A percentile compares a stretch with the other conserved stretches of the same genome.
Conservation (phyloP, 768 basidiomycete species). For the Russula dissimulans region DNA sequence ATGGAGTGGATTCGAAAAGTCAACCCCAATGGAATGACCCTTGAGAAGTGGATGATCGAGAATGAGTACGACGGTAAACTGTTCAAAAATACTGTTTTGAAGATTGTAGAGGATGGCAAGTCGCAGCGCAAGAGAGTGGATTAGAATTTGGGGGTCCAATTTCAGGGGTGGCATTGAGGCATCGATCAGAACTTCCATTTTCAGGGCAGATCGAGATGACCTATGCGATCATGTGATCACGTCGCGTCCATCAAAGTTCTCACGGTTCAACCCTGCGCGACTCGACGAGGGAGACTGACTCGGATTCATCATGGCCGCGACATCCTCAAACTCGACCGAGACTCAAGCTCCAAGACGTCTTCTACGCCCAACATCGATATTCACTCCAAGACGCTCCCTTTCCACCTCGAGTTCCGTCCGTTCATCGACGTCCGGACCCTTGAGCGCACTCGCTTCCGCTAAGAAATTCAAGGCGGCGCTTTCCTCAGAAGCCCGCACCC, state of each 20-base stretch:
- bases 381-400: conserved; percentile 10
- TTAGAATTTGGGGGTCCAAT: no score
- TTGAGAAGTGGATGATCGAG: conserved; percentile 11
- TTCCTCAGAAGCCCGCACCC: conserved; percentile 16
- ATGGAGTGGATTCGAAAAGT: conserved; percentile 34
- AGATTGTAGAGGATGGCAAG: conserved; percentile 4
- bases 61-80: conserved; percentile 6
- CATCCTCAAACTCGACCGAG: background rate
- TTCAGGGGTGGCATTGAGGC: no score
- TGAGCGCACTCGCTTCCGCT: conserved; percentile 13
- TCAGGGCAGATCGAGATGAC: no score
- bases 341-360: conserved; percentile 4
- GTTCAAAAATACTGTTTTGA: background rate
- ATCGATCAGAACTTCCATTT: no score
- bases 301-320: background rate
- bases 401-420: conserved; percentile 8
- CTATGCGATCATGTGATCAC: conserved; percentile 7
- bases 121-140: background rate
- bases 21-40: conserved; percentile 6
- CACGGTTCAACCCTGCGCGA: conserved; percentile 6
- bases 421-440: conserved; percentile 9
- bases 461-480: conserved; percentile 19
- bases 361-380: conserved; percentile 8
- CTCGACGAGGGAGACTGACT: background rate
- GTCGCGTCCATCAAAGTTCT: conserved; percentile 3